Evolutionary conservation across 116 monocot genomes (phyloP).

Genomic region (Iris pallida): DNA sequence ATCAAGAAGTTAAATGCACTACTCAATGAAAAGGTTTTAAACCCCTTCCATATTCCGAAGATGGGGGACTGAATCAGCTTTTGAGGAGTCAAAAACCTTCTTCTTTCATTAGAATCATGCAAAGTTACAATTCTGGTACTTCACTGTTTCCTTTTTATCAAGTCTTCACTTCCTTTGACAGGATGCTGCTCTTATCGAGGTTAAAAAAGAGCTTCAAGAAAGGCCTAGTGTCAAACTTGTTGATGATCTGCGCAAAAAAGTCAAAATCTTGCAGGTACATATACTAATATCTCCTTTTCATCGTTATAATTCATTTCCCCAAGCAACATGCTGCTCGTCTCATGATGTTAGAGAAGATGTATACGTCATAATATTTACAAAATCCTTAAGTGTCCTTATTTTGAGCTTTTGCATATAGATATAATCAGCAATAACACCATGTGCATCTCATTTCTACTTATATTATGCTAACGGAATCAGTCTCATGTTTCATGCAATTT

Average conservation of each 20-base stretch:
- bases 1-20: conserved; percentile 75
- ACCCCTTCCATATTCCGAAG: neutral
- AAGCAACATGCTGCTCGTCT: neutral
- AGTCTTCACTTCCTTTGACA: conserved; percentile 12
- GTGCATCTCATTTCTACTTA: no score
- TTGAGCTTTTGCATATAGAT: no score
- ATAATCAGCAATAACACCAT: no score
- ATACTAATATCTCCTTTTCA: neutral
- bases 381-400: no score
- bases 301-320: neutral
- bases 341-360: neutral
- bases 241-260: conserved; percentile 89
- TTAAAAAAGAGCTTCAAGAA: conserved; percentile 87
- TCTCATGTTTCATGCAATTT: no score
- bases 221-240: conserved; percentile 81
- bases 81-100: no score
- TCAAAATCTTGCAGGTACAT: conserved; percentile 91
- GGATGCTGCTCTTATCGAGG: conserved; percentile 58
- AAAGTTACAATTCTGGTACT: no score
- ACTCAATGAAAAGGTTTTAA: conserved; percentile 76
- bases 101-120: no score
- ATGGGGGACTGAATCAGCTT: no score
- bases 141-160: no score
- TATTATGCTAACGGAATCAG: no score
- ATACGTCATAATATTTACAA: no score